Percentiles rank a stretch among this genome's conserved stretches.
Evolutionary conservation across 2,329 filamentous ascomycete species (phyloP).

Genomic region (Hansfordia pulvinata): DNA sequence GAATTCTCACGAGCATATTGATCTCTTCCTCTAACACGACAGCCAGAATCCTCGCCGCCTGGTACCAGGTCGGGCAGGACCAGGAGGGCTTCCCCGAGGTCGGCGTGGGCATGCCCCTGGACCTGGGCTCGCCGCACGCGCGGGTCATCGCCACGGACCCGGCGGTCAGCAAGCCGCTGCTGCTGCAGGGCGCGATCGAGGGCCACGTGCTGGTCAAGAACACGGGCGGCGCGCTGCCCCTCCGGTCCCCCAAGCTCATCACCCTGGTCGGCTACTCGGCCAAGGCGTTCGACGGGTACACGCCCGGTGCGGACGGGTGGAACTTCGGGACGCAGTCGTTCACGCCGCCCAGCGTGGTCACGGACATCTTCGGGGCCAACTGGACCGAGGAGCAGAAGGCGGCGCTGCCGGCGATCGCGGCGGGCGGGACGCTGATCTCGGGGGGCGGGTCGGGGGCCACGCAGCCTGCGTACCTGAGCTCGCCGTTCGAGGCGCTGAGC

Average conservation of each 20-base stretch:
- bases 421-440: conserved; percentile 29
- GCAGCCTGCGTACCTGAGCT: conserved; percentile 14
- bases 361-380: conserved; percentile 9
- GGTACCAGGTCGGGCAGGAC: conserved; percentile 44
- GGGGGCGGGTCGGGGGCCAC: conserved; percentile 31
- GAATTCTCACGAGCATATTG: too few relatives aligned
- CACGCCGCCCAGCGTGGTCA: conserved; percentile 4
- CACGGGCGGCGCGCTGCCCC: conserved; percentile 35
- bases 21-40: too few relatives aligned
- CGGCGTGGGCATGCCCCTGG: conserved; percentile 37
- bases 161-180: conserved; percentile 19
- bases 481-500: conserved; percentile 25
- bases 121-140: conserved; percentile 31
- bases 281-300: conserved; percentile 23
- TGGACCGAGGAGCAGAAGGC: conserved; percentile 32
- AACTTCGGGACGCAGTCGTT: conserved; percentile 14
- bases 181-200: conserved; percentile 43
- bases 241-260: conserved; percentile 33
- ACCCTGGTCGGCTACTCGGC: conserved; percentile 49
- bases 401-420: conserved; percentile 38
- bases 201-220: conserved; percentile 54
- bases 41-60: conserved; percentile 49
- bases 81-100: conserved; percentile 32
- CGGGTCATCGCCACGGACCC: conserved; percentile 42
- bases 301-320: conserved; percentile 19